Conservation (phyloP, 2,329 filamentous ascomycete species). For the Aspergillus spinulosporus region DNA sequence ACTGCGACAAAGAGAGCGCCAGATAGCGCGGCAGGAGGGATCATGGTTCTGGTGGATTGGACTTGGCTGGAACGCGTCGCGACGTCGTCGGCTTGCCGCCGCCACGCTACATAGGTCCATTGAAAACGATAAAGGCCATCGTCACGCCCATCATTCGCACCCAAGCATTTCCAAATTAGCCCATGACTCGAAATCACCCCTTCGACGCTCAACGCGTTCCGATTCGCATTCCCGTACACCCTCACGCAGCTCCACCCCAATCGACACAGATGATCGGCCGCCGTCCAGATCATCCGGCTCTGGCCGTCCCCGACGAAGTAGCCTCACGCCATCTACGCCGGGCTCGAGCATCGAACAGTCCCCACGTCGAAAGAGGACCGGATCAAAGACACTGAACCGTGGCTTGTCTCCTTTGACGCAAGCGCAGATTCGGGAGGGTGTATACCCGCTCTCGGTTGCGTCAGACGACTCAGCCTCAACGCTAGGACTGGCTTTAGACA, state of each 20-base stretch:
- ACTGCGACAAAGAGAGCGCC: conserved; percentile 66
- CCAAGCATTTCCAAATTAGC: conserved; percentile 29
- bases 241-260: conserved; percentile 44
- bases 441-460: conserved; percentile 35
- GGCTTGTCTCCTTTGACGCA: conserved; percentile 41
- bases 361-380: conserved; percentile 35
- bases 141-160: conserved; percentile 32
- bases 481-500: conserved; percentile 22
- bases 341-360: conserved; percentile 31
- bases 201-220: conserved; percentile 37
- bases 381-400: conserved; percentile 30
- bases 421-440: conserved; percentile 39
- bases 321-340: conserved; percentile 30
- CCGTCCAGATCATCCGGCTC: conserved; percentile 31
- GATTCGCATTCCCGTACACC: conserved; percentile 45
- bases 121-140: conserved; percentile 33
- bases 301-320: conserved; percentile 38
- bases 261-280: conserved; percentile 41
- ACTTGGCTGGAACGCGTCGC: conserved; percentile 45
- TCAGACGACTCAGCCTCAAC: conserved; percentile 39
- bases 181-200: conserved; percentile 32
- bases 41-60: conserved; percentile 87
- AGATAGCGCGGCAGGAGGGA: conserved; percentile 66
- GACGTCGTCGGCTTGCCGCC: conserved; percentile 32
- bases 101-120: conserved; percentile 29